Conservation (phyloP, 2,329 filamentous ascomycete species). For the Fusarium sp. region DNA sequence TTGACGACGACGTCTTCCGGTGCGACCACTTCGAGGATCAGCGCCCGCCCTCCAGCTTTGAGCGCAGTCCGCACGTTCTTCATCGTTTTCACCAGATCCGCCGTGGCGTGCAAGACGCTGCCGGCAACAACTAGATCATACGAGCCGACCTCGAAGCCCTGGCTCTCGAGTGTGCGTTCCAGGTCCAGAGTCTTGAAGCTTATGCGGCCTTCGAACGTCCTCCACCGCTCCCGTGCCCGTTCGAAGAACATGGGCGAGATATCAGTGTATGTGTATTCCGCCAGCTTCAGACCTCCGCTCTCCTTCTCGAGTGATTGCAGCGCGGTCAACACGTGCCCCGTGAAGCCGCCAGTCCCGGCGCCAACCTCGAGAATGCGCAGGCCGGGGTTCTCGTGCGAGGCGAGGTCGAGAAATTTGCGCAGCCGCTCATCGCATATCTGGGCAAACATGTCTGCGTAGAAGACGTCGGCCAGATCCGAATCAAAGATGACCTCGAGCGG, state of each 20-base stretch:
- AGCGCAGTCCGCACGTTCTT: constrained; percentile 33
- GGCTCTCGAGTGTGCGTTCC: neutral
- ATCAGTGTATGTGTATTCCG: constrained; percentile 55
- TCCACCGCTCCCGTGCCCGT: constrained; percentile 29
- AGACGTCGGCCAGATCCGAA: constrained; percentile 9
- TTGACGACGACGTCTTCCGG: constrained; percentile 19
- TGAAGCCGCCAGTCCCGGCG: constrained; percentile 12
- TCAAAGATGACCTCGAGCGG: constrained; percentile 9
- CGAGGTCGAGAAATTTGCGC: neutral
- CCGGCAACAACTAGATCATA: constrained; percentile 46
- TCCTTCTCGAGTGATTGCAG: constrained; percentile 1
- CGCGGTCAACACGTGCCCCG: neutral
- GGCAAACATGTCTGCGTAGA: constrained; percentile 2
- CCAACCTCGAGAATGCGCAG: constrained; percentile 9
- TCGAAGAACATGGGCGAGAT: constrained; percentile 52
- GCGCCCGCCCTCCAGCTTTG: constrained; percentile 43
- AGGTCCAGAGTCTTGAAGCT: constrained; percentile 45
- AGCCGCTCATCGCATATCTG: constrained; percentile 9
- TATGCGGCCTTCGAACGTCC: constrained; percentile 6
- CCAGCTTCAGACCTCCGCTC: constrained; percentile 30
- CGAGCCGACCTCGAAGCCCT: constrained; percentile 26
- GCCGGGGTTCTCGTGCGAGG: constrained; percentile 3
- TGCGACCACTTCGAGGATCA: constrained; percentile 43
- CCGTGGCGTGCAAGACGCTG: constrained; percentile 47
- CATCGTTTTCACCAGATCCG: constrained; percentile 39